Conservation (phyloP, 192 early-diverging fungal genomes). For the Paraglomus brasilianum region DNA sequence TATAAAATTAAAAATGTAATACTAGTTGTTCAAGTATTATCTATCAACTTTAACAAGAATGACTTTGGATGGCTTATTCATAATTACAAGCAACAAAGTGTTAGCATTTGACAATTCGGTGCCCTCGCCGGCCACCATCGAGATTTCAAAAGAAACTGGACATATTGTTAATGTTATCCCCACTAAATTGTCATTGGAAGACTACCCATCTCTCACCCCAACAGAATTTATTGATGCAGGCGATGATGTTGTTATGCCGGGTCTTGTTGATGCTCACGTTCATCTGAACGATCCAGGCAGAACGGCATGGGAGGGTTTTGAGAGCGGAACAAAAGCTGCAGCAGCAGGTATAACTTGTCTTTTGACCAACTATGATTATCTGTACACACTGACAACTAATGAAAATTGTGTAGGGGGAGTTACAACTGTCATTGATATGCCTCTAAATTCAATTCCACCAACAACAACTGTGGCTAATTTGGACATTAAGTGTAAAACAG, state of each 20-base stretch:
- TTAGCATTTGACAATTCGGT: slow-evolving; percentile 41
- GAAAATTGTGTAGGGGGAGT: slow-evolving; percentile 54
- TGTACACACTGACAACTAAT: neutral
- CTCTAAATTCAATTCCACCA: slow-evolving; percentile 84
- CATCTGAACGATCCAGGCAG: slow-evolving; percentile 85
- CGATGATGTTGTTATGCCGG: slow-evolving; percentile 62
- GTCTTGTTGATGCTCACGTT: slow-evolving; percentile 77
- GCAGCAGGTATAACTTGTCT: slow-evolving; percentile 54
- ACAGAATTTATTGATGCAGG: slow-evolving; percentile 53
- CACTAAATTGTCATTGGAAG: slow-evolving; percentile 32
- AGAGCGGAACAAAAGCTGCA: slow-evolving; percentile 74
- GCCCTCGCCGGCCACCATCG: slow-evolving; percentile 56
- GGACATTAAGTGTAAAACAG: slow-evolving; percentile 62
- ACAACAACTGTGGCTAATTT: slow-evolving; percentile 72
- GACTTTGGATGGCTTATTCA: neutral
- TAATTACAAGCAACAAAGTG: slow-evolving; percentile 39
- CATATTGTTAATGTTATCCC: slow-evolving; percentile 50
- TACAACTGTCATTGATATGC: slow-evolving; percentile 83
- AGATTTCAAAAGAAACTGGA: slow-evolving; percentile 52
- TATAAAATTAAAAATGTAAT: too few relatives aligned
- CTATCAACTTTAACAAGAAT: too few relatives aligned
- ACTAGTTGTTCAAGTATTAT: too few relatives aligned
- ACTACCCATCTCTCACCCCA: slow-evolving; percentile 39
- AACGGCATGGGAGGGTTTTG: slow-evolving; percentile 84
- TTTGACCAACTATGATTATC: neutral